These are phyloP conservation scores for Coemansia sp. DNA, from an alignment of 192 early-diverging fungal genomes.

Conservation along the genomic window DNA sequence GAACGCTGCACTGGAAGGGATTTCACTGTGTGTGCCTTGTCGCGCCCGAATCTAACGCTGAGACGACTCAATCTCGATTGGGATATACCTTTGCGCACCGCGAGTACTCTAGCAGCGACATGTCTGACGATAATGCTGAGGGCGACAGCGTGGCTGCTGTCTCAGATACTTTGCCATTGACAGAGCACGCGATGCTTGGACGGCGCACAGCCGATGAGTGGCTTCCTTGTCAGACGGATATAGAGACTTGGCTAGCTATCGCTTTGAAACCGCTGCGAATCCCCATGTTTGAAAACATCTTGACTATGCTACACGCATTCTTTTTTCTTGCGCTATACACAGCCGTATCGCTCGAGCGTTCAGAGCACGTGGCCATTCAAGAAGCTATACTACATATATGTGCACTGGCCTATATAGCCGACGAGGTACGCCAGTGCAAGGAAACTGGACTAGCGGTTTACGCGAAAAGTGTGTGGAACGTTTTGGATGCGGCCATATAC, in stretches of 20 bases:
- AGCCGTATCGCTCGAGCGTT: conserved; percentile 25
- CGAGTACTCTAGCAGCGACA: not conserved
- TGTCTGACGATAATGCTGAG: not conserved
- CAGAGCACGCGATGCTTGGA: not conserved
- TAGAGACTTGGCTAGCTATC: conserved; percentile 28
- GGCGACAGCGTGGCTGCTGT: not conserved
- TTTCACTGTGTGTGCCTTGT: conserved; percentile 29
- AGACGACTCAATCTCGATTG: not conserved
- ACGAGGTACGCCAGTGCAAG: conserved; percentile 40
- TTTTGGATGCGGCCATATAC: conserved; percentile 37
- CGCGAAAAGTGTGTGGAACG: conserved; percentile 46
- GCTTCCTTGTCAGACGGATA: not conserved
- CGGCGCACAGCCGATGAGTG: not conserved
- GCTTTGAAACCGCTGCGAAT: conserved; percentile 31
- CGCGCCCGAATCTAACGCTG: not conserved
- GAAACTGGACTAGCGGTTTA: conserved; percentile 40
- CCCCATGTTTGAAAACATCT: conserved; percentile 35
- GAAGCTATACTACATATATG: conserved; percentile 29
- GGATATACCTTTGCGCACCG: conserved; percentile 15
- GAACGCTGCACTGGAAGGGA: conserved; percentile 43
- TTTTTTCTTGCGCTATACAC: conserved; percentile 42
- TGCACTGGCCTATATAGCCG: conserved; percentile 41
- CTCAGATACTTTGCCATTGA: not conserved
- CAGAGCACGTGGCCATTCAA: conserved; percentile 13
- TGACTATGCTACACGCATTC: conserved; percentile 43